phyloP scores from a whole-genome alignment of 805 yeast genomes.

The Lipomyces spencermartinsiae region DNA sequence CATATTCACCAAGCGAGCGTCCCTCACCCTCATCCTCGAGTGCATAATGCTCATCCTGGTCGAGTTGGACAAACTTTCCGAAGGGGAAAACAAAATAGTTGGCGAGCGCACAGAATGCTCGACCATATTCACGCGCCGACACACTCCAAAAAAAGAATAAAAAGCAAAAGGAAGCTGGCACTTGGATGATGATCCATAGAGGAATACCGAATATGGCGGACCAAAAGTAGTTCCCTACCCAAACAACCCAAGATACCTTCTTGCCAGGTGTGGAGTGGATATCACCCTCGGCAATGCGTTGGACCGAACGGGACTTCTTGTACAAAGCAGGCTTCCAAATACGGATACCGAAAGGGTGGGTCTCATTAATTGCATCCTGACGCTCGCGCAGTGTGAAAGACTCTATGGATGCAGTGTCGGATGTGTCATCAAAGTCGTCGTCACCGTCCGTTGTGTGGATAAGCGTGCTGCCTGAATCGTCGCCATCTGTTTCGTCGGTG shows the following conservation, averaged over 20 bases:
- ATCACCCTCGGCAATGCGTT: slow-evolving; percentile 88
- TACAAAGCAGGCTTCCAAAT: slow-evolving; percentile 98
- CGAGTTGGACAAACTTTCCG: slow-evolving; percentile 83
- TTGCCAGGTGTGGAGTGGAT: slow-evolving; percentile 75
- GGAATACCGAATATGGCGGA: slow-evolving; percentile 71
- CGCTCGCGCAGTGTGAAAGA: slow-evolving; percentile 88
- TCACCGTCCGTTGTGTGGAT: slow-evolving; percentile 40
- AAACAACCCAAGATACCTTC: slow-evolving; percentile 65
- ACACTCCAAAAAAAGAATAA: slow-evolving; percentile 50
- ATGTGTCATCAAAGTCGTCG: slow-evolving; percentile 46
- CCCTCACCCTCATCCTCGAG: slow-evolving; percentile 91
- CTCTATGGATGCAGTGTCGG: slow-evolving; percentile 62
- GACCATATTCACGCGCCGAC: slow-evolving; percentile 67
- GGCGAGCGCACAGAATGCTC: slow-evolving; percentile 65
- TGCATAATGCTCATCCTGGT: slow-evolving; percentile 78
- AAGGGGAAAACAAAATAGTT: slow-evolving; percentile 82
- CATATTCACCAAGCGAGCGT: slow-evolving; percentile 74
- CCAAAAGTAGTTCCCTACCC: slow-evolving; percentile 76
- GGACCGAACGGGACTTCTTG: slow-evolving; percentile 90
- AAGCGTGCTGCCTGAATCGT: slow-evolving; percentile 33
- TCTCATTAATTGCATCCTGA: slow-evolving; percentile 93
- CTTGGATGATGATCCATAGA: slow-evolving; percentile 59
- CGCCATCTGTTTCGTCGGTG: slow-evolving; percentile 35
- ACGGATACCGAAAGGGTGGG: slow-evolving; percentile 98
- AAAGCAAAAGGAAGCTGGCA: slow-evolving; percentile 38